phyloP scores from a whole-genome alignment of 2,329 filamentous ascomycete genomes.

The Alternaria hordeiaustralica region DNA sequence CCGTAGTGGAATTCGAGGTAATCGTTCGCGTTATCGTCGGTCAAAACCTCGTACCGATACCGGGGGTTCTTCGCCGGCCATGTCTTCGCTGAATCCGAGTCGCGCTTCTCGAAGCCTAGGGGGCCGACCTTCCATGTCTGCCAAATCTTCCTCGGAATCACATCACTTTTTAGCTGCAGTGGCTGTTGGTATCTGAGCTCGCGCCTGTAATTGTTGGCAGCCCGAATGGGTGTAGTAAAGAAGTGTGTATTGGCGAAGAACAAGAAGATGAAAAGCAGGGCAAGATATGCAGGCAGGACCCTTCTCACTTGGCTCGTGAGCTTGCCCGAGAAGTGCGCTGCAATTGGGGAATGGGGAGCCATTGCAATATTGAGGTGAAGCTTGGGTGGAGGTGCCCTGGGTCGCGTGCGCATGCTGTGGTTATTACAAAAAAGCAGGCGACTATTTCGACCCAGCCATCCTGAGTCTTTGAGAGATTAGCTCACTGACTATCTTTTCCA shows the following conservation, averaged over 20 bases:
- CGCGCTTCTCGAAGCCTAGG: conserved; percentile 69
- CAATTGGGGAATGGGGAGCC: conserved; percentile 42
- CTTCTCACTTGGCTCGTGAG: conserved; percentile 44
- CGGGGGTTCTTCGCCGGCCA: conserved; percentile 72
- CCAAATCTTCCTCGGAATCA: conserved; percentile 74
- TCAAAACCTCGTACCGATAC: conserved; percentile 72
- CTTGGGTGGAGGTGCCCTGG: conserved; percentile 41
- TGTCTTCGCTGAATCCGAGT: conserved; percentile 65
- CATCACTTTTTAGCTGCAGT: conserved; percentile 27
- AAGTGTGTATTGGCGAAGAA: conserved; percentile 44
- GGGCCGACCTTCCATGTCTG: conserved; percentile 78
- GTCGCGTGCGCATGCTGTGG: conserved; percentile 44
- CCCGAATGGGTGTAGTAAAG: conserved; percentile 43
- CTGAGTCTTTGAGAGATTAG: conserved; percentile 16
- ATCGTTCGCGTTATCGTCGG: conserved; percentile 69
- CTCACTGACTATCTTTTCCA: conserved; percentile 20
- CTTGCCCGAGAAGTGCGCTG: conserved; percentile 41
- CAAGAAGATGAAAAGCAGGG: conserved; percentile 38
- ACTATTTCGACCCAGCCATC: conserved; percentile 16
- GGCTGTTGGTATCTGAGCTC: conserved; percentile 46
- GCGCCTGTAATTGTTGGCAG: conserved; percentile 42
- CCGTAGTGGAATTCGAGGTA: conserved; percentile 75
- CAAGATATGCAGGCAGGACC: conserved; percentile 43
- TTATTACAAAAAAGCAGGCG: conserved; percentile 34
- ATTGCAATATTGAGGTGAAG: conserved; percentile 42